Evolutionary conservation across 768 basidiomycete genomes (phyloP), one percentile per base, ranked within the genome.

Genomic region (Aureoboletus auriporus): DNA sequence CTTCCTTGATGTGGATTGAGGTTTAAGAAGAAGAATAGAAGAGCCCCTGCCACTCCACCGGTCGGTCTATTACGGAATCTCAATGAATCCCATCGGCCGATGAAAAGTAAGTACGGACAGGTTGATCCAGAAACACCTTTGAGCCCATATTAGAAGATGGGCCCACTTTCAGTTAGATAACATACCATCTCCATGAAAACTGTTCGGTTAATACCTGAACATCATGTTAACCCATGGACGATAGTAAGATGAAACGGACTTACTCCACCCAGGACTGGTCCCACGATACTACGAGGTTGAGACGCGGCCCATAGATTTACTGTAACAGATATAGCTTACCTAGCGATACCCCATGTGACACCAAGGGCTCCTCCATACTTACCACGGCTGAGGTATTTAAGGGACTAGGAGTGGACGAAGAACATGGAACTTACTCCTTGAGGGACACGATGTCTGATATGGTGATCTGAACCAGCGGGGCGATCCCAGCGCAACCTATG

Each of bases 231-330:
- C 4, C 27, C 20, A 20, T 14, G 31, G n/a, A 11, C 2, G 23
- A 16, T 26, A 8, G 14, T n/a, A 14, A 26, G 29, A n/a, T n/a
- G 35, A 30, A 27, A n/a, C n/a, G 12, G 20, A 55, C 66, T 33
- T 44, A 70, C 70, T 5, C 70, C 70, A 8, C 70, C 69, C n/a
- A 71, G 41, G 9, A 79, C 59, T 2, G 77, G 78, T 11, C 76
- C 77, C 6, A 75, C 39, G 5, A 73, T 69, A 43, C 70, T 70
- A 37, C 16, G 12, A 5, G 14, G 17, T 38, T 52, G 34, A 42
- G n/a, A 8, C 41, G 29, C 8, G n/a, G n/a, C n/a, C 33, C 34
- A 14, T 33, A 33, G 16, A 6, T 14, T 43, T 16, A 34, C 34
- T n/a, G n/a, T n/a, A n/a, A n/a, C n/a, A 50, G 4, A 35, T 4